Evolutionary conservation across 2,329 filamentous ascomycete species (phyloP).

Genomic region (Aureobasidium sp.): DNA sequence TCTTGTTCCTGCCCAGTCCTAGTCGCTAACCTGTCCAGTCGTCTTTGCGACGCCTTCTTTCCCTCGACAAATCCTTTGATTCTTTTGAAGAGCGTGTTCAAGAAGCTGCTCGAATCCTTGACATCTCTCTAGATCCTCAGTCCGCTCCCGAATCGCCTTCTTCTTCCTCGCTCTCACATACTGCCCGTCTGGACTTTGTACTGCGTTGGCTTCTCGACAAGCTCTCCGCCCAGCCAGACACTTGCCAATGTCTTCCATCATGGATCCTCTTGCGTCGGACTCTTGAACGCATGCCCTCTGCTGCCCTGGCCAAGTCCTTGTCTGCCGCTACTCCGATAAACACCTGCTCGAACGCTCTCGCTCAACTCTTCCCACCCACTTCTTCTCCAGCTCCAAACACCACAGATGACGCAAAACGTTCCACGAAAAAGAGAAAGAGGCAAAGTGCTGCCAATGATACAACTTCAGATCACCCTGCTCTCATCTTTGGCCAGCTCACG

Average conservation of each 20-base stretch:
- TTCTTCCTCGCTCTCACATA: not conserved
- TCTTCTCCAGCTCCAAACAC: not conserved
- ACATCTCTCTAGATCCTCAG: conserved; percentile 15
- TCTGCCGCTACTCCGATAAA: not conserved
- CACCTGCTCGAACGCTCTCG: conserved; percentile 10
- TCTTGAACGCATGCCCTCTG: conserved; percentile 7
- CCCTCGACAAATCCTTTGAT: conserved; percentile 31
- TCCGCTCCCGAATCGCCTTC: not conserved
- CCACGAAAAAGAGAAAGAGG: conserved; percentile 14
- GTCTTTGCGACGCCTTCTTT: conserved; percentile 31
- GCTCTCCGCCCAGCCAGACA: conserved; percentile 38
- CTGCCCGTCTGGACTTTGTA: conserved; percentile 54
- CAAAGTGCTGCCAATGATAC: conserved; percentile 4
- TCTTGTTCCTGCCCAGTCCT: not conserved
- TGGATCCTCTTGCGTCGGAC: conserved; percentile 48
- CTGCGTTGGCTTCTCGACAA: conserved; percentile 59
- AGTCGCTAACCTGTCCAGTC: not conserved
- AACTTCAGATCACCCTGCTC: not conserved
- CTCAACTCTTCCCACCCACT: not conserved
- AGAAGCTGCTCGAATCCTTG: conserved; percentile 35
- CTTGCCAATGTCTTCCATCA: conserved; percentile 35
- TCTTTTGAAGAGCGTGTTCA: conserved; percentile 32
- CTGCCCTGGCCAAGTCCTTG: conserved; percentile 9
- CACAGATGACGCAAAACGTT: not conserved
- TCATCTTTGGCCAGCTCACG: not conserved